Percentiles rank a stretch among this genome's conserved stretches.
These are phyloP conservation scores for Mycena metata DNA, from an alignment of 768 basidiomycete genomes.

Conservation along the genomic window DNA sequence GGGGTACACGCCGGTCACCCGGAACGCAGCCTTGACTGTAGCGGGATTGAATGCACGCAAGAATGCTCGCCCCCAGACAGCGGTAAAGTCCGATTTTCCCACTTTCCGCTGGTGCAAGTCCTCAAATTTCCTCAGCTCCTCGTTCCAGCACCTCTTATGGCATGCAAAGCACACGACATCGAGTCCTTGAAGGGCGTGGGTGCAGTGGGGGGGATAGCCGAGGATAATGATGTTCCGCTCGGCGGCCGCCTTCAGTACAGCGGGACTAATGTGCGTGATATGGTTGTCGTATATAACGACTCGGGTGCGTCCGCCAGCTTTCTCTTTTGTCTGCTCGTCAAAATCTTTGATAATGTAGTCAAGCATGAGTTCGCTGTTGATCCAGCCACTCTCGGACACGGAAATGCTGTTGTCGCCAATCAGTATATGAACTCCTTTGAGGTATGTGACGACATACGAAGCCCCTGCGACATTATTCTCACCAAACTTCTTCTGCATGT, in stretches of 20 bases:
- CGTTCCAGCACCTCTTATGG: too few species aligned
- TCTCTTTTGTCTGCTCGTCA: slow-evolving; percentile 30
- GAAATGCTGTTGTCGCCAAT: slow-evolving; percentile 22
- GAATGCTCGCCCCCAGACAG: too few species aligned
- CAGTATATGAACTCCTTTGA: neutral
- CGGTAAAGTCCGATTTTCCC: too few species aligned
- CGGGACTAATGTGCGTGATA: too few species aligned
- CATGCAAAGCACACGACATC: slow-evolving; percentile 45
- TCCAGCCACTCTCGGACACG: slow-evolving; percentile 44
- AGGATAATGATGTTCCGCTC: slow-evolving; percentile 50
- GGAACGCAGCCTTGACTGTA: too few species aligned
- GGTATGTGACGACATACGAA: slow-evolving; percentile 28
- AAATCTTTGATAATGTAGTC: slow-evolving; percentile 41
- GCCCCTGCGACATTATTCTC: slow-evolving; percentile 35
- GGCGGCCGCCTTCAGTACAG: too few species aligned
- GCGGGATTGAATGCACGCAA: too few species aligned
- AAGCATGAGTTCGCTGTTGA: slow-evolving; percentile 32
- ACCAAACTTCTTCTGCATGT: slow-evolving; percentile 25
- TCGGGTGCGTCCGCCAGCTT: too few species aligned
- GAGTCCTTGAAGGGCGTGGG: slow-evolving; percentile 48
- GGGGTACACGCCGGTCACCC: too few species aligned
- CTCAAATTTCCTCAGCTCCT: too few species aligned
- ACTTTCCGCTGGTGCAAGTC: too few species aligned
- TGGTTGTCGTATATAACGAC: too few species aligned
- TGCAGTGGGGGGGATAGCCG: slow-evolving; percentile 47